Conservation (phyloP, 164 flowering plant species). For the grape (Vitis vinifera) region ASM3070453v1 NC_081818.1:29434001-29434500, state of each 20-base stretch:
- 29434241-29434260: slow-evolving; percentile 66
- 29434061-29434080: slow-evolving; percentile 67
- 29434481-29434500: no score
- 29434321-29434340: slow-evolving; percentile 65
- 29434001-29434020: no score
- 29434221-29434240: slow-evolving; percentile 69
- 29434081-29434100: slow-evolving; percentile 71
- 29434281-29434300: slow-evolving; percentile 65
- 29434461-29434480: not conserved
- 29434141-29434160: slow-evolving; percentile 68
- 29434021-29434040: slow-evolving; percentile 29
- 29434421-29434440: slow-evolving; percentile 11
- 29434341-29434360: slow-evolving; percentile 72
- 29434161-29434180: slow-evolving; percentile 77
- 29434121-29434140: slow-evolving; percentile 72
- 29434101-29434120: slow-evolving; percentile 67
- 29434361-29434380: slow-evolving; percentile 69
- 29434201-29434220: slow-evolving; percentile 65
- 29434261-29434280: slow-evolving; percentile 56
- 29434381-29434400: slow-evolving; percentile 69
- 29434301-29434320: slow-evolving; percentile 72
- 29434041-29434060: slow-evolving; percentile 66
- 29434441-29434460: not conserved
- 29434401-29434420: slow-evolving; percentile 74
- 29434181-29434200: slow-evolving; percentile 60